These are phyloP conservation scores for Penicillium argentinense DNA, from an alignment of 495 filamentous ascomycete species.

Conservation along the genomic window DNA sequence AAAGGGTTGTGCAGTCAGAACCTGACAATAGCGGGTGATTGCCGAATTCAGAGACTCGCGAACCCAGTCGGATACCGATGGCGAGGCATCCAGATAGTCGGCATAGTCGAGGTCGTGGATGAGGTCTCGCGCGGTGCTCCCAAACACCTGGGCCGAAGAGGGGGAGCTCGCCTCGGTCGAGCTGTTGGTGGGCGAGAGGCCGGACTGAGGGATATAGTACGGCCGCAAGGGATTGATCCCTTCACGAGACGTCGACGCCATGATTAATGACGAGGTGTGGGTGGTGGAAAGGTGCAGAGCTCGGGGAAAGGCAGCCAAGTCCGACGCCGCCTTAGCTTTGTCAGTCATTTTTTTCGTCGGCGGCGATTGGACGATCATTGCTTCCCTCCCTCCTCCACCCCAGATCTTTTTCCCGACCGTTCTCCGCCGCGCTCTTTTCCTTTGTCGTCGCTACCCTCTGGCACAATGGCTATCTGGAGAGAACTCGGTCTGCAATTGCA, in stretches of 20 bases:
- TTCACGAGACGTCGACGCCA: slow-evolving; percentile 47
- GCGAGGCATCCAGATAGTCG: slow-evolving; percentile 79
- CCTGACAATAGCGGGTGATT: slow-evolving; percentile 79
- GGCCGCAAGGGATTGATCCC: slow-evolving; percentile 88
- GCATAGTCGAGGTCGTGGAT: slow-evolving; percentile 87
- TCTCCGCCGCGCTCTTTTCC: slow-evolving; percentile 1
- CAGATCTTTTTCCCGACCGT: slow-evolving; percentile 10
- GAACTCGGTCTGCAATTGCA: slow-evolving; percentile 39
- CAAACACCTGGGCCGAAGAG: slow-evolving; percentile 51
- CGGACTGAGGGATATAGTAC: slow-evolving; percentile 86
- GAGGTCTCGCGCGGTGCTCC: slow-evolving; percentile 77
- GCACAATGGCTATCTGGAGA: slow-evolving; percentile 39
- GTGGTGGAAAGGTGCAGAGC: slow-evolving; percentile 1
- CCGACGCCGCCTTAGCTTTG: slow-evolving; percentile 24
- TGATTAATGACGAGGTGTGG: slow-evolving; percentile 32
- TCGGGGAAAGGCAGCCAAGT: slow-evolving; percentile 21
- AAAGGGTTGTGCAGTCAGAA: slow-evolving; percentile 90
- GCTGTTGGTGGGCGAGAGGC: slow-evolving; percentile 28
- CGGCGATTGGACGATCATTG: slow-evolving; percentile 26
- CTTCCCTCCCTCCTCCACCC: slow-evolving; percentile 14
- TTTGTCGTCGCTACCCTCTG: slow-evolving; percentile 3
- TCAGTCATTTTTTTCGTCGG: slow-evolving; percentile 27
- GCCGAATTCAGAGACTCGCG: slow-evolving; percentile 75
- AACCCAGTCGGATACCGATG: slow-evolving; percentile 68
- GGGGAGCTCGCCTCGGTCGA: slow-evolving; percentile 43